These are phyloP conservation scores for Neckera pumila DNA, from an alignment of 225 moss, liverwort and hornwort genomes.

Conservation along the genomic window DNA sequence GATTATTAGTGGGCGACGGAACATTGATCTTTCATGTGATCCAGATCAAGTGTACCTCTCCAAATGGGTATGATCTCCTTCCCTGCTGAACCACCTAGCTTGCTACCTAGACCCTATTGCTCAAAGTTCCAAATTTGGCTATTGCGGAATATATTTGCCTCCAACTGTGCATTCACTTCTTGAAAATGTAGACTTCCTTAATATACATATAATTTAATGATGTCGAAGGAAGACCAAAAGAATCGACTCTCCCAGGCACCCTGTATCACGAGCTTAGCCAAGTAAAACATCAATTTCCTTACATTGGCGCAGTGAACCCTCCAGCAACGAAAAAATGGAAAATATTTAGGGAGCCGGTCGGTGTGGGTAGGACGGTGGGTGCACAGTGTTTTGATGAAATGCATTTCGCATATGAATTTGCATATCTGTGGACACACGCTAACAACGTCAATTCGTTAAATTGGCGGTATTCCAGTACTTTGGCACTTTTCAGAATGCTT, in stretches of 20 bases:
- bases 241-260: not conserved
- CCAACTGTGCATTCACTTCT: not conserved
- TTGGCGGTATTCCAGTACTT: not conserved
- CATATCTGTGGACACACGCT: not conserved
- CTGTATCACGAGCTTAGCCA: not conserved
- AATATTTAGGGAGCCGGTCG: not conserved
- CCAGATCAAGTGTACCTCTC: not conserved
- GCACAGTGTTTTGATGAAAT: not conserved
- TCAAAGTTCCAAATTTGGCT: not conserved
- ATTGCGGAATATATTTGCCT: not conserved
- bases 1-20: not conserved
- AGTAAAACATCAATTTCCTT: not conserved
- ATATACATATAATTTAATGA: not conserved
- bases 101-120: not conserved
- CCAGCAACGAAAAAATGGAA: not conserved
- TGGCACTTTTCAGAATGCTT: too few relatives aligned
- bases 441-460: not conserved
- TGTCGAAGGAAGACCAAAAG: not conserved
- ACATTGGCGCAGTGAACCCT: not conserved
- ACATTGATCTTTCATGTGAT: not conserved
- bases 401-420: not conserved
- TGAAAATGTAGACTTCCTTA: not conserved
- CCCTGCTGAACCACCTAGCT: not conserved
- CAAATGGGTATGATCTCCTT: not conserved
- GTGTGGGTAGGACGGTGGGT: not conserved